phyloP scores from a whole-genome alignment of 2,329 filamentous ascomycete genomes.

The Paecilomyces variotii region DNA sequence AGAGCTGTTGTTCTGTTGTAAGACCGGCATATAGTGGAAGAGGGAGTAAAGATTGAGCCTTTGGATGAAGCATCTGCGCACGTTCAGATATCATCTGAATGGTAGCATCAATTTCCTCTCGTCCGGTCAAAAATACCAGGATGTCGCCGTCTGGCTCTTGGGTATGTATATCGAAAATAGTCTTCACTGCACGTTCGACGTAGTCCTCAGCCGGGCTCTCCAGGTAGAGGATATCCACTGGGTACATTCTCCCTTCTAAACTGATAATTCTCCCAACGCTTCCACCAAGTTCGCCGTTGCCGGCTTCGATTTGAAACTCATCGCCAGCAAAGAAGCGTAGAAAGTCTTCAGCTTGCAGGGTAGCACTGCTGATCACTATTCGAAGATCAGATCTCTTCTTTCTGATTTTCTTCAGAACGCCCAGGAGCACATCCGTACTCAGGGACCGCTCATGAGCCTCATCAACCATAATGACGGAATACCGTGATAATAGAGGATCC shows the following conservation, averaged over 20 bases:
- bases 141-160: constrained; percentile 79
- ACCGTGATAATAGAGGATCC: constrained; percentile 81
- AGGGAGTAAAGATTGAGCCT: constrained; percentile 54
- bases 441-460: constrained; percentile 92
- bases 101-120: constrained; percentile 81
- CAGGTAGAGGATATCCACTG: constrained; percentile 78
- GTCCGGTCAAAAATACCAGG: constrained; percentile 81
- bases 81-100: constrained; percentile 73
- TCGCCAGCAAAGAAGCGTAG: constrained; percentile 63
- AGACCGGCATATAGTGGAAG: constrained; percentile 85
- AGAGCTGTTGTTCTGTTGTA: constrained; percentile 86
- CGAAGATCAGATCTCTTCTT: constrained; percentile 72
- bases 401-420: constrained; percentile 82
- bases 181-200: constrained; percentile 70
- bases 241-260: constrained; percentile 78
- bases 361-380: constrained; percentile 88
- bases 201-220: constrained; percentile 76
- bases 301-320: constrained; percentile 27
- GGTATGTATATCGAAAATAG: constrained; percentile 79
- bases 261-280: constrained; percentile 62
- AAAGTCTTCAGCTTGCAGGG: constrained; percentile 81
- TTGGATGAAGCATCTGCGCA: constrained; percentile 53
- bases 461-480: constrained; percentile 96
- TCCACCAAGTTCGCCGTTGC: constrained; percentile 28
- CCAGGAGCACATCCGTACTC: constrained; percentile 83